Percentiles rank a stretch among this genome's conserved stretches.
Evolutionary conservation across 257 asterid genomes (phyloP).

Genomic region (Solanum bulbocastanum): DNA sequence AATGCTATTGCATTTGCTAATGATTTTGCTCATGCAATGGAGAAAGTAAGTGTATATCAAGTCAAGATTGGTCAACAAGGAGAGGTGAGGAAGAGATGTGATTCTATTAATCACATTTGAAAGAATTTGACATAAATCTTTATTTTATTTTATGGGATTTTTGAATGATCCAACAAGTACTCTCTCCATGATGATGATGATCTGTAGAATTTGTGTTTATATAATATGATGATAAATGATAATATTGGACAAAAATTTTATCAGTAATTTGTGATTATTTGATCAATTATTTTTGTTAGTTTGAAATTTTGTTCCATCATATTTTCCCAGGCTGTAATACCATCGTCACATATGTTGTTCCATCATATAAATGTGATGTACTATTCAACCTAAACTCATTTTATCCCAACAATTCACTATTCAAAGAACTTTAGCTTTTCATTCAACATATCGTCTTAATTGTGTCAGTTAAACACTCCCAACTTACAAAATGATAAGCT

Average conservation of each 20-base stretch:
- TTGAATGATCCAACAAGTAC: not conserved
- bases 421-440: not conserved
- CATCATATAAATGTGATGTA: not conserved
- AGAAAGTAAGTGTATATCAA: constrained; percentile 35
- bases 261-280: not conserved
- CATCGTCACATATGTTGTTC: not conserved
- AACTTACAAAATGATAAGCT: not conserved
- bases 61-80: constrained; percentile 55
- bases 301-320: not conserved
- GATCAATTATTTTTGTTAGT: not conserved
- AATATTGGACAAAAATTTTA: not conserved
- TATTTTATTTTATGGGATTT: not conserved
- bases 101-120: constrained; percentile 24
- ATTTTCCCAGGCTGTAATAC: not conserved
- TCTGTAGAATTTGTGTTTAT: not conserved
- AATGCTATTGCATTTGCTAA: constrained; percentile 45
- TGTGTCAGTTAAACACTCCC: not conserved
- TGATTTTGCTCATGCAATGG: constrained; percentile 49
- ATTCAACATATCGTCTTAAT: no score
- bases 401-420: not conserved
- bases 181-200: not conserved
- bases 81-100: constrained; percentile 83
- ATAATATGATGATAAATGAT: not conserved
- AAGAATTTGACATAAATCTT: not conserved
- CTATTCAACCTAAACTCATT: not conserved